Evolutionary conservation across 768 basidiomycete genomes (phyloP), one percentile per base, ranked within the genome.

Genomic region (Ephemerocybe angulata): DNA sequence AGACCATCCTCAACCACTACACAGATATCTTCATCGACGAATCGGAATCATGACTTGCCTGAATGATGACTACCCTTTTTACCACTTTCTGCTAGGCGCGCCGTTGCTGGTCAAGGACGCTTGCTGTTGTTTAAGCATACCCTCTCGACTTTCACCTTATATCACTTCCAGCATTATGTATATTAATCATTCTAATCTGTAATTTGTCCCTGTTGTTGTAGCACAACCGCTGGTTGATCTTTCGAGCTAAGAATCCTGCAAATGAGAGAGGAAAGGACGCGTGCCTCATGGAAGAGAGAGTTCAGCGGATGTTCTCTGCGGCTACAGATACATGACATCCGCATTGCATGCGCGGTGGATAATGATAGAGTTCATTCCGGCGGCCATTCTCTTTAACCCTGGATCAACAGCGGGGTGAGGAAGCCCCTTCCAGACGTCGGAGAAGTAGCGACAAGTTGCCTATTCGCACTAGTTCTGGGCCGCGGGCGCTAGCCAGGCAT

Each of bases 21-120:
- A 84, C 82, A 54, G 95, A 97, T 75, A 98, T 98, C 65, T 98
- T 98, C 71, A 88, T 98, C 59, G 95, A 96, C 62, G 95, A 93
- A 67, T 72, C 77, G 59, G 88, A 88, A 49, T 76, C 54, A 40
- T 58, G 54, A 58, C 43, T 33, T 43, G 15, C 25, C 15, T 22
- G 40, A 51, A 17, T 27, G 13, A 33, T 22, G 12, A 25, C 3
- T 42, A 21, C 21, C 13, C 15, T 60, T 62, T 67, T 50, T 57
- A 47, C 35, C 19, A n/a, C 21, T 50, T 38, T 41, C 27, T 49
- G 12, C 33, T 50, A n/a, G 43, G 42, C 53, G 41, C 44, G 28
- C 15, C 35, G 47, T 58, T 48, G 50, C 52, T 33, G 50, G 41
- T 29, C 52, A 52, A 53, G 37, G 35, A 47, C 41, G 54, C 27